Conservation (phyloP, 1,284 basidiomycete genomes). For the Leccinum olivaceoglutinosum region DNA sequence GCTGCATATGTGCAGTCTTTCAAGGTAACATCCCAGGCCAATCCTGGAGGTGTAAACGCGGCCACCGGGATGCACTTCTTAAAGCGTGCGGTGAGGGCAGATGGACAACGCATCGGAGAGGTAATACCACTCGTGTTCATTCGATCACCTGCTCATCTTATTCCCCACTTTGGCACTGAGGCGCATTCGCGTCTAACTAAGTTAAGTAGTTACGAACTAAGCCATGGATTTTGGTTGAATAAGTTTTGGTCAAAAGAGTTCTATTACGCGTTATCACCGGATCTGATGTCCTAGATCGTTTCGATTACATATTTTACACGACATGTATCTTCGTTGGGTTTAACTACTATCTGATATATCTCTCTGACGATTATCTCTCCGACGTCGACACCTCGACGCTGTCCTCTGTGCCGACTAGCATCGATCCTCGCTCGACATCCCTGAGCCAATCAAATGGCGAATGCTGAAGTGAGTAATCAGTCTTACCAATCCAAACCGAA, state of each 20-base stretch:
- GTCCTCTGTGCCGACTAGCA: not conserved
- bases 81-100: not conserved
- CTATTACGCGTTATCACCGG: not conserved
- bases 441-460: not conserved
- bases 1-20: not conserved
- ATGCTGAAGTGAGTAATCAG: not conserved
- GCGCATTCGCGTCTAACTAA: not conserved
- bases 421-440: not conserved
- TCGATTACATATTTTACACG: not conserved
- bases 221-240: constrained; percentile 3
- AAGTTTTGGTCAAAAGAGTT: constrained; percentile 4
- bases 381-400: not conserved
- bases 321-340: not conserved
- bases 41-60: not conserved
- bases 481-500: not conserved
- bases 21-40: not conserved
- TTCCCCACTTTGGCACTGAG: not conserved
- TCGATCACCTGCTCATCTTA: not conserved
- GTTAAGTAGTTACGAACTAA: not conserved
- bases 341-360: not conserved
- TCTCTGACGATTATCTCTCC: not conserved
- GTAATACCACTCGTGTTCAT: not conserved
- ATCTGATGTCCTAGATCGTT: not conserved
- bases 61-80: not conserved
- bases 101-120: not conserved